These are phyloP conservation scores for Aspergillus puulaauensis DNA, from an alignment of 2,329 filamentous ascomycete genomes.

Conservation along the genomic window DNA sequence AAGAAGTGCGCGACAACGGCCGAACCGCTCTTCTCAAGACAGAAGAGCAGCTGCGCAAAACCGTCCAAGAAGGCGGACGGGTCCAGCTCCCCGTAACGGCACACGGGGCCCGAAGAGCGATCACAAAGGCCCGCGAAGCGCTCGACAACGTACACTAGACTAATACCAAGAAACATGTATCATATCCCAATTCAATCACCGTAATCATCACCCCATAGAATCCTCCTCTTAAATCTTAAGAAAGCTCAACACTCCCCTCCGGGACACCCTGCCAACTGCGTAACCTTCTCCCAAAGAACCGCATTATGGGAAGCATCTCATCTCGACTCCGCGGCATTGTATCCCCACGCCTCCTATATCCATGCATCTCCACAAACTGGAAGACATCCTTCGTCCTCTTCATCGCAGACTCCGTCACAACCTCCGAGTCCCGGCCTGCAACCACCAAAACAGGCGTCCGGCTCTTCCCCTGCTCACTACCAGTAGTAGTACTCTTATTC, in stretches of 20 bases:
- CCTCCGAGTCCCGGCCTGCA: conserved; percentile 41
- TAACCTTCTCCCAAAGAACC: conserved; percentile 57
- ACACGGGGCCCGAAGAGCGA: conserved; percentile 42
- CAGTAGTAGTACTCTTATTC: conserved; percentile 11
- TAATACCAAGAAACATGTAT: conserved; percentile 6
- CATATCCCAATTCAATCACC: conserved; percentile 1
- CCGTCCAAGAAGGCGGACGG: conserved; percentile 48
- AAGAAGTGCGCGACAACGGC: conserved; percentile 57
- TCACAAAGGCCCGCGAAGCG: conserved; percentile 48
- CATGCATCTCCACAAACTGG: conserved; percentile 63
- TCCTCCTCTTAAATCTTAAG: conserved; percentile 3
- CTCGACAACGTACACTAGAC: conserved; percentile 32
- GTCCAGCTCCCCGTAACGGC: conserved; percentile 38
- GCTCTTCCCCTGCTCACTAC: conserved; percentile 28
- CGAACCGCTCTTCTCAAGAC: conserved; percentile 54
- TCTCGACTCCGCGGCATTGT: conserved; percentile 80
- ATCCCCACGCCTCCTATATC: conserved; percentile 70
- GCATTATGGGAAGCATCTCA: conserved; percentile 89
- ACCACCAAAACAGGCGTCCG: conserved; percentile 44
- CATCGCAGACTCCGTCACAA: conserved; percentile 63
- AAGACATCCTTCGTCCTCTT: conserved; percentile 67
- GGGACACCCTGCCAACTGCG: conserved; percentile 47
- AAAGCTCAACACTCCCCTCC: conserved; percentile 46
- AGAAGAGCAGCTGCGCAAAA: conserved; percentile 49
- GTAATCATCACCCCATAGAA: neutral